phyloP scores from a whole-genome alignment of 208 protist species.

The Wallacemonas sp. region DNA sequence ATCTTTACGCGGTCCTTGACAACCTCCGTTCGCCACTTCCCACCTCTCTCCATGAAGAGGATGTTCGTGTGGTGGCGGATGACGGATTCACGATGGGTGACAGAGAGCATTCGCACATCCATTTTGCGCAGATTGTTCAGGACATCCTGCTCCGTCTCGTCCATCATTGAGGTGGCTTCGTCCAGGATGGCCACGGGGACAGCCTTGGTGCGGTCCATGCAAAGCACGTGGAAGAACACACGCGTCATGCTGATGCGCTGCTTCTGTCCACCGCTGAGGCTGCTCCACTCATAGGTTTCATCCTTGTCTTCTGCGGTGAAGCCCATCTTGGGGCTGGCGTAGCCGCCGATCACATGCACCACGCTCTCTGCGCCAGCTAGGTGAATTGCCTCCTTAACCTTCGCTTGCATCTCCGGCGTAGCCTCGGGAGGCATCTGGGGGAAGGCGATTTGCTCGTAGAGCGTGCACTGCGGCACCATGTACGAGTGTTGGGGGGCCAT shows the following conservation, averaged over 20 bases:
- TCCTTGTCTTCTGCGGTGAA: constrained; percentile 39
- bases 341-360: constrained; percentile 66
- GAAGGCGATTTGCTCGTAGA: constrained; percentile 85
- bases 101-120: constrained; percentile 74
- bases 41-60: constrained; percentile 42
- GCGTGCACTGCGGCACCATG: constrained; percentile 77
- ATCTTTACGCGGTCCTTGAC: constrained; percentile 42
- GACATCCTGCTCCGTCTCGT: constrained; percentile 83
- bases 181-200: constrained; percentile 76
- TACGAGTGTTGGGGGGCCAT: constrained; percentile 82
- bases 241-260: constrained; percentile 85
- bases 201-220: constrained; percentile 48
- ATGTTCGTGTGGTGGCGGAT: constrained; percentile 80
- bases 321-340: constrained; percentile 65
- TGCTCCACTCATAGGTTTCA: constrained; percentile 76
- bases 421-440: constrained; percentile 26
- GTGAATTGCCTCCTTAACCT: constrained; percentile 54
- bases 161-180: constrained; percentile 90
- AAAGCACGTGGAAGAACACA: constrained; percentile 81
- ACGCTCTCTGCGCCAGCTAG: constrained; percentile 75
- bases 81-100: constrained; percentile 81
- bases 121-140: constrained; percentile 73
- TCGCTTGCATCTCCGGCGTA: constrained; percentile 23
- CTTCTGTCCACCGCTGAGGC: constrained; percentile 86
- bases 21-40: constrained; percentile 49